Evolutionary conservation across 1,284 basidiomycete species (phyloP), one percentile per base, ranked within the genome.

Genomic region (Pseudozyma sp.): DNA sequence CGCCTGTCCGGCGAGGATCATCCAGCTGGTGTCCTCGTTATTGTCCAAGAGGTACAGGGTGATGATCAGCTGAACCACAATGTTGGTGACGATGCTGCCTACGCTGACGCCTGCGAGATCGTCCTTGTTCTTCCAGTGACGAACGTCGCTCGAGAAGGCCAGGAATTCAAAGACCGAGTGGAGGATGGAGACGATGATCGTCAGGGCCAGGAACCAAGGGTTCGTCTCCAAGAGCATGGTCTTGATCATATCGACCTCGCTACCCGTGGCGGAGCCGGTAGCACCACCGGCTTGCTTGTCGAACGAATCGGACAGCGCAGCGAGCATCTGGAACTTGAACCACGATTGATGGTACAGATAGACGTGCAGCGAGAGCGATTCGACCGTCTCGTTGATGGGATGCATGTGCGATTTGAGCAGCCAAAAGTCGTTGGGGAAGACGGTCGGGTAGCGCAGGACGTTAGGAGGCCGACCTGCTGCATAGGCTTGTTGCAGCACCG

Each of bases 351-450:
- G 92, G 78, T 92, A 90, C 86, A 96, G 91, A 9, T 89, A 89
- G 79, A 98, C 88, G 72, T 91, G 90, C 10, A 99, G 87, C 2
- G 94, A 93, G 1, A 94, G 86, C 62, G 62, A 19, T 47, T 24
- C 48, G 24, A 77, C 48, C 11, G 81, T 84, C 7, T 65, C 35
- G 61, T 86, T 86, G 81, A 86, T 77, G 5, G 85, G 84, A 37
- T 78, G 53, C 77, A 85, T 81, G 50, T 81, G 76, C 45, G 82
- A 77, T 17, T 77, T 70, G 10, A 85, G 61, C 40, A 79, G 72
- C 81, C 94, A 98, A 85, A 98, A 98, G 83, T 97, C 94, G 83
- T 98, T 98, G 7, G 93, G 90, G 85, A 92, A 98, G 46, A 97
- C 83, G 68, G 94, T 90, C 1, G 96, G 96, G 42, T 66, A 74